phyloP scores from a whole-genome alignment of 73 alveolate species.

The Breviolum minutum region DNA sequence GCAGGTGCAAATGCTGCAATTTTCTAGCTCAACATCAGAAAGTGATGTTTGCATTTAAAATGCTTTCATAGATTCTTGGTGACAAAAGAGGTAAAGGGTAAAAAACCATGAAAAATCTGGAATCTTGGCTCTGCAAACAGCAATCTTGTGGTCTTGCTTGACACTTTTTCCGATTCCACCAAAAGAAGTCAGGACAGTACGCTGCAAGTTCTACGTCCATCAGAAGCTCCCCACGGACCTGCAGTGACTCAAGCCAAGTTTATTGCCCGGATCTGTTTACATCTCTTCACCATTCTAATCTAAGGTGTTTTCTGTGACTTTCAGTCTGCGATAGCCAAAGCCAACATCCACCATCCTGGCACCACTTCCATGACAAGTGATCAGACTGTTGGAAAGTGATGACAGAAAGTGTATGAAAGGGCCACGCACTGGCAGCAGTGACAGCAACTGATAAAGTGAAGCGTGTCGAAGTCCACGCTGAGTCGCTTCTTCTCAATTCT shows the following conservation, averaged over 20 bases:
- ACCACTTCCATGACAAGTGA: neutral
- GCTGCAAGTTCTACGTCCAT: slow-evolving; percentile 78
- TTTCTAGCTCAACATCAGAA: neutral
- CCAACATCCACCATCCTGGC: slow-evolving; percentile 89
- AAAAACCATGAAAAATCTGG: neutral
- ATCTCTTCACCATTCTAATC: neutral
- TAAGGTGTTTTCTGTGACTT: slow-evolving; percentile 24
- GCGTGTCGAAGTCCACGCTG: slow-evolving; percentile 21
- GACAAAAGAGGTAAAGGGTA: neutral
- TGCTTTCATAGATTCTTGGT: neutral
- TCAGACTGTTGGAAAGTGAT: neutral
- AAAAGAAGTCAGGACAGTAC: neutral
- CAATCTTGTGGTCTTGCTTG: too few relatives aligned
- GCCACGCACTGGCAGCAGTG: neutral
- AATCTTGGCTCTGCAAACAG: too few relatives aligned
- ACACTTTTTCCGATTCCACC: too few relatives aligned
- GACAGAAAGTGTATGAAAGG: neutral
- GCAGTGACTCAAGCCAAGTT: neutral
- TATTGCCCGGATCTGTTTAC: neutral
- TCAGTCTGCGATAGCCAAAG: slow-evolving; percentile 66
- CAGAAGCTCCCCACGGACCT: slow-evolving; percentile 78
- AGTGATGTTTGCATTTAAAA: neutral
- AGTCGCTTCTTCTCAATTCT: slow-evolving; percentile 62
- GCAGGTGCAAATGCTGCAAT: neutral
- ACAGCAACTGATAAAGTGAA: neutral